These are phyloP conservation scores for Talaromyces verruculosus DNA, from an alignment of 2,329 filamentous ascomycete genomes.

Conservation along the genomic window DNA sequence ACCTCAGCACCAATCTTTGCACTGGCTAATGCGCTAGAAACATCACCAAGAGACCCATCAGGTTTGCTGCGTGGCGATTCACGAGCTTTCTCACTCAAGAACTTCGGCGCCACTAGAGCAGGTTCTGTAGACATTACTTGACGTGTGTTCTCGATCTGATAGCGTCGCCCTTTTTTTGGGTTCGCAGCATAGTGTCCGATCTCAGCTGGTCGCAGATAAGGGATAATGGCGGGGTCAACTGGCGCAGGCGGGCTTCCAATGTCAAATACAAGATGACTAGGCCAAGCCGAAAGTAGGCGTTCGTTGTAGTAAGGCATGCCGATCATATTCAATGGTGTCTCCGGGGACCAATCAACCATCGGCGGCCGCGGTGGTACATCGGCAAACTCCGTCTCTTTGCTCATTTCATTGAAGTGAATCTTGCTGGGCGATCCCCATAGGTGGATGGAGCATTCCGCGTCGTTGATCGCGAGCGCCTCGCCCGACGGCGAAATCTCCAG, in stretches of 20 bases:
- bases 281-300: constrained; percentile 82
- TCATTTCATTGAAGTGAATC: constrained; percentile 80
- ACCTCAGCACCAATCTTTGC: constrained; percentile 68
- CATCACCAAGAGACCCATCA: constrained; percentile 52
- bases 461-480: constrained; percentile 77
- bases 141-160: constrained; percentile 79
- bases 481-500: constrained; percentile 87
- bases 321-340: constrained; percentile 78
- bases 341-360: constrained; percentile 66
- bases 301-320: constrained; percentile 96
- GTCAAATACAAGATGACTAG: constrained; percentile 77
- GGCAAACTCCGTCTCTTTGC: constrained; percentile 74
- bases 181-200: constrained; percentile 79
- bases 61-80: constrained; percentile 52
- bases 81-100: constrained; percentile 88
- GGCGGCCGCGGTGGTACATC: constrained; percentile 64
- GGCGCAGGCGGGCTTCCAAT: constrained; percentile 78
- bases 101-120: constrained; percentile 75
- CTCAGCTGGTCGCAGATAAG: constrained; percentile 68
- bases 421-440: constrained; percentile 87
- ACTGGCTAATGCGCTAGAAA: constrained; percentile 65
- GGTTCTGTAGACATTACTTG: constrained; percentile 60
- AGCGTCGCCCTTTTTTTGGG: constrained; percentile 68
- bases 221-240: constrained; percentile 69
- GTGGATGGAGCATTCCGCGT: constrained; percentile 75